Evolutionary conservation across 257 asterid genomes (phyloP), one percentile per base, ranked within the genome.

Genomic region (Solanum infundibuliforme): DNA sequence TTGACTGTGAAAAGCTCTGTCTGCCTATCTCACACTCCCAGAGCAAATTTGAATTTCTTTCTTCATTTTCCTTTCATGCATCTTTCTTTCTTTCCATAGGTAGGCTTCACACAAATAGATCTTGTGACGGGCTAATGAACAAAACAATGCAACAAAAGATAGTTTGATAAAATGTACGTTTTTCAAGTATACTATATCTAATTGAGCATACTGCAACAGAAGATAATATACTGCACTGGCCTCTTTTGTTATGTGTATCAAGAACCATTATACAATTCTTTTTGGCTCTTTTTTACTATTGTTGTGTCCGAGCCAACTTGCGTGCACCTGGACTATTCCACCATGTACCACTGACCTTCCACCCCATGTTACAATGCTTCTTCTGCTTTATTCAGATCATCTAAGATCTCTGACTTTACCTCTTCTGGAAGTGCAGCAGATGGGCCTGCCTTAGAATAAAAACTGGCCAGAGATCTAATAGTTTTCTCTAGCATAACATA

Each of bases 401-500:
- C 86, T 66, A 95, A 83, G 69, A 96, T 93, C 84, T 95, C 98
- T 13, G 91, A 82, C 91, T 90, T 95, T 62, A 95, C 91, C 71
- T 91, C 91, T 90, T 92, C 96, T 5, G 98, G 97, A 14, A 95
- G 94, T 34, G 93, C 38, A 21, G 98, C 98, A 16, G 98, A 95
- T 31, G 98, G 98, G 5, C 99, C 99, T 2, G 98, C 98, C 87
- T 92, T 94, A 2, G 99, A 93, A 94, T 95, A 97, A 88, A 95
- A 95, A 86, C 89, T 65, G 36, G 98, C 98, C 18, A 97, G 95
- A 69, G 98, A 72, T 88, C 98, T 90, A 86, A 95, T 97, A 58
- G 98, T 95, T 89, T 93, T 95, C 92, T 97, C 98, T 16, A 97
- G 91, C 98, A 92, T 88, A 6, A 87, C 93, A 91, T 97, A 95